Evolutionary conservation across 2,329 filamentous ascomycete species (phyloP).

Genomic region (Aschersonia sp.): DNA sequence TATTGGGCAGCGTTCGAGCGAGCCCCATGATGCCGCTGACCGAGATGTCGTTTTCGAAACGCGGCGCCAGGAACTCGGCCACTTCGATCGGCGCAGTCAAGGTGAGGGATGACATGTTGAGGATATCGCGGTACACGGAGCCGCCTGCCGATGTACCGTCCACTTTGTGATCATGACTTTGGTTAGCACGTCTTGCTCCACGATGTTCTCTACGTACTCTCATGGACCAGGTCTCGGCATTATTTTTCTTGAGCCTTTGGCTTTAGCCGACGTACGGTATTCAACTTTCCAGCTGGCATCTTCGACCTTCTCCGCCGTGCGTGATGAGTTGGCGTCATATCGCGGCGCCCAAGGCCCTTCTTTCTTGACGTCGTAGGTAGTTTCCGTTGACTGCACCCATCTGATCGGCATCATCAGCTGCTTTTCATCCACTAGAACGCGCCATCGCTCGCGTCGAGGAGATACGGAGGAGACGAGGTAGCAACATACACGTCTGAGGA

Average conservation of each 20-base stretch:
- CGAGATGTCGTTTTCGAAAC: conserved; percentile 24
- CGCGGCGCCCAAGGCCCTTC: conserved; percentile 21
- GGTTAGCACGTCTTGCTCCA: not conserved
- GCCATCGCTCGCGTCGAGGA: not conserved
- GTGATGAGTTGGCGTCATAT: conserved; percentile 31
- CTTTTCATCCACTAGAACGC: conserved; percentile 1
- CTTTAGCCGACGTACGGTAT: conserved; percentile 24
- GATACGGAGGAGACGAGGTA: not conserved
- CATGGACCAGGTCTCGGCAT: not conserved
- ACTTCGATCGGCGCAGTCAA: conserved; percentile 35
- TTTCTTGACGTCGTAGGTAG: conserved; percentile 17
- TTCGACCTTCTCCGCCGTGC: conserved; percentile 23
- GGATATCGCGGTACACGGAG: conserved; percentile 34
- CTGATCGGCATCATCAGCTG: conserved; percentile 12
- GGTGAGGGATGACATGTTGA: conserved; percentile 28
- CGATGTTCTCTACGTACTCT: too few relatives aligned
- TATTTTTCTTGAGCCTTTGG: conserved; percentile 1
- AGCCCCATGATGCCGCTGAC: conserved; percentile 39
- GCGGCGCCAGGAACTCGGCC: conserved; percentile 25
- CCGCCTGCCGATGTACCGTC: conserved; percentile 31
- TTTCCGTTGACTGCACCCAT: conserved; percentile 40
- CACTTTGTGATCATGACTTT: conserved; percentile 12
- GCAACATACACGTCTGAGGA: conserved; percentile 48
- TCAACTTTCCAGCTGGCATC: conserved; percentile 33
- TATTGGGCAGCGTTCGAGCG: conserved; percentile 29